Evolutionary conservation across 192 early-diverging fungal species (phyloP), one percentile per base, ranked within the genome.

Genomic region (Podila minutissima): DNA sequence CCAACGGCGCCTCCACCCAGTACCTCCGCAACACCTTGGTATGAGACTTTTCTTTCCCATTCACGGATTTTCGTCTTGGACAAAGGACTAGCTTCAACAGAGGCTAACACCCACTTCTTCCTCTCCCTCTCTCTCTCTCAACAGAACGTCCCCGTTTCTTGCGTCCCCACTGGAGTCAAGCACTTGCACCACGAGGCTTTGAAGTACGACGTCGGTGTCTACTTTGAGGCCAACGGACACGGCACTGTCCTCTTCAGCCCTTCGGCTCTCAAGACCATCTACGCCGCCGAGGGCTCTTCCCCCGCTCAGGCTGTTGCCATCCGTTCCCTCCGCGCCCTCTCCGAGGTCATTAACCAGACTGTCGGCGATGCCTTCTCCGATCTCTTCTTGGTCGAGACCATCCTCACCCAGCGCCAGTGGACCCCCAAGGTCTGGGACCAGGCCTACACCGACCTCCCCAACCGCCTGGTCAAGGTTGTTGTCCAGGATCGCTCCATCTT

Each of bases 221-320:
- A 99, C 89, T 99, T 99, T 93, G 98, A 99, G 85, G 98, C 98
- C 51, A 99, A 99, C 73, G 98, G 98, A 66, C 98, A 99, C 82
- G 98, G 98, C 63, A 99, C 98, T 22, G 94, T 98, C 58, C 87
- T 99, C 69, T 99, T 99, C 84, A 99, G 95, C 82, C 74, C 89
- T 51, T 79, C 75, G 5, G 94, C 94, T 20, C 83, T 91, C 64
- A 92, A 93, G 66, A 93, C 94, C 9, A 95, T 98, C 82, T 84
- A 90, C 64, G 83, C 85, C 19, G 67, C 86, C 15, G 79, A 89
- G 74, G 91, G 90, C 60, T 84, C 85, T 29, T 95, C 92, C 58
- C 89, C 93, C 29, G 93, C 90, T 19, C 91, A 97, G 75, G 87
- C 85, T 50, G 85, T 89, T 35, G 97, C 98, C 22, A 74, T 97